Percentiles rank a stretch among this genome's conserved stretches.
phyloP scores from a whole-genome alignment of 2,329 filamentous ascomycete genomes.

The Catunica adiposa region DNA sequence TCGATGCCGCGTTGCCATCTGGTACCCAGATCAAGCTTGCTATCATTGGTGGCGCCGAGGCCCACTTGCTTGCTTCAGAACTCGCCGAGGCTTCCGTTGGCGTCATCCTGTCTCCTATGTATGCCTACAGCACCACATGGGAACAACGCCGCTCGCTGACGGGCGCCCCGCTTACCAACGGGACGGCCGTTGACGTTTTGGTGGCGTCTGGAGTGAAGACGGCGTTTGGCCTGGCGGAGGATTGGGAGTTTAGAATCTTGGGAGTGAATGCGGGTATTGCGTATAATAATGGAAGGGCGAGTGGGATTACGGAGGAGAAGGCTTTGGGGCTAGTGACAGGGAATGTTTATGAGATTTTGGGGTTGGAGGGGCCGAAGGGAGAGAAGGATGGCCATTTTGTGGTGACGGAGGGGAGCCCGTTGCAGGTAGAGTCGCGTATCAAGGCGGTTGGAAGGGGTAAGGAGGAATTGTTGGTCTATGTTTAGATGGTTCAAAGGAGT shows the following conservation, averaged over 20 bases:
- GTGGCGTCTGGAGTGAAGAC: slow-evolving; percentile 40
- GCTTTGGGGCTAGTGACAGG: slow-evolving; percentile 40
- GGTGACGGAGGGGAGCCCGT: slow-evolving; percentile 44
- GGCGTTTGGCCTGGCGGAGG: slow-evolving; percentile 43
- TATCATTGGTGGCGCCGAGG: slow-evolving; percentile 46
- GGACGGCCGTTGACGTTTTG: slow-evolving; percentile 42
- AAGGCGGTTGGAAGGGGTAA: slow-evolving; percentile 30
- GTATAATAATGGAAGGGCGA: slow-evolving; percentile 32
- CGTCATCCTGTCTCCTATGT: slow-evolving; percentile 43
- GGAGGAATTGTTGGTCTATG: slow-evolving; percentile 11
- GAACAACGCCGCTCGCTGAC: slow-evolving; percentile 45
- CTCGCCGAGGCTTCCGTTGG: slow-evolving; percentile 39
- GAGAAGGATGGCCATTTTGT: slow-evolving; percentile 37
- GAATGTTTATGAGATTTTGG: slow-evolving; percentile 43
- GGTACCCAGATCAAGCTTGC: slow-evolving; percentile 30
- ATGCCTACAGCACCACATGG: slow-evolving; percentile 39
- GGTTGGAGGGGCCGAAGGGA: slow-evolving; percentile 23
- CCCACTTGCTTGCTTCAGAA: slow-evolving; percentile 40
- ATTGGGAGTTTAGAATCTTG: slow-evolving; percentile 45
- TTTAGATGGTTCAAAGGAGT: too few species aligned
- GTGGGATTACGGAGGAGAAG: slow-evolving; percentile 35
- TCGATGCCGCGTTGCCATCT: slow-evolving; percentile 26
- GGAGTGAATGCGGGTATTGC: slow-evolving; percentile 43
- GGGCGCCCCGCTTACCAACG: slow-evolving; percentile 49
- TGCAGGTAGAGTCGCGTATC: slow-evolving; percentile 41